Conservation (phyloP, 164 flowering plant species). For the Dillenia suffruticosa region DNA sequence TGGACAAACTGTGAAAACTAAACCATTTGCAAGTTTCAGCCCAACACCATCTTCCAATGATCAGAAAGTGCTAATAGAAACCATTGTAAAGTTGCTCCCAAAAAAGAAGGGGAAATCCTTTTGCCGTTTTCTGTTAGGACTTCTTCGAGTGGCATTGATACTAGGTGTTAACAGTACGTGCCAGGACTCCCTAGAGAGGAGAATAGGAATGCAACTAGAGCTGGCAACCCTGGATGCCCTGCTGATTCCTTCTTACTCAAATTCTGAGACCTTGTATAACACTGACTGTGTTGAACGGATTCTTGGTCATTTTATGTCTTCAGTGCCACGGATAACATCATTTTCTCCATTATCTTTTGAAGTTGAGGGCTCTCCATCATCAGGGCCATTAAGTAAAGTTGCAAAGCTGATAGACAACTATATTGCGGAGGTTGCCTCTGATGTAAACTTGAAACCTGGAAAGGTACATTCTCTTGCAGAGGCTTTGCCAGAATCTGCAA, state of each 20-base stretch:
- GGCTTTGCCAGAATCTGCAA: conserved; percentile 78
- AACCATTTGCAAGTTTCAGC: conserved; percentile 61
- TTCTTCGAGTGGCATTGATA: conserved; percentile 79
- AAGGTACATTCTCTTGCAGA: conserved; percentile 71
- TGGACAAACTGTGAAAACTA: conserved; percentile 40
- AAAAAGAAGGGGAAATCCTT: conserved; percentile 73
- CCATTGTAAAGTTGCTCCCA: conserved; percentile 66
- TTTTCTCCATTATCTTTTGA: conserved; percentile 65
- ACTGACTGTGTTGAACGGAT: conserved; percentile 76
- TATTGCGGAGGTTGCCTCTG: conserved; percentile 91
- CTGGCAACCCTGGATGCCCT: conserved; percentile 74
- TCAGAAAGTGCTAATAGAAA: conserved; percentile 63
- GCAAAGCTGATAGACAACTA: conserved; percentile 73
- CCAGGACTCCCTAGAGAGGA: conserved; percentile 59
- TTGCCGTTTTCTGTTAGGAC: conserved; percentile 75
- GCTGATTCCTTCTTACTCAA: conserved; percentile 77
- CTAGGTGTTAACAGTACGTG: conserved; percentile 55
- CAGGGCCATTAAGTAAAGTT: conserved; percentile 54
- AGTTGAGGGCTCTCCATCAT: conserved; percentile 49
- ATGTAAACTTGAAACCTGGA: conserved; percentile 77
- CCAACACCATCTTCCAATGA: conserved; percentile 57
- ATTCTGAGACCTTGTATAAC: conserved; percentile 77
- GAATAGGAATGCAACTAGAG: conserved; percentile 82
- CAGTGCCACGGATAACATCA: conserved; percentile 33
- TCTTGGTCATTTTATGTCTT: conserved; percentile 54